Base-by-base conservation (phyloP, 176 grass and related monocot species). In the Puya raimondii region DNA sequence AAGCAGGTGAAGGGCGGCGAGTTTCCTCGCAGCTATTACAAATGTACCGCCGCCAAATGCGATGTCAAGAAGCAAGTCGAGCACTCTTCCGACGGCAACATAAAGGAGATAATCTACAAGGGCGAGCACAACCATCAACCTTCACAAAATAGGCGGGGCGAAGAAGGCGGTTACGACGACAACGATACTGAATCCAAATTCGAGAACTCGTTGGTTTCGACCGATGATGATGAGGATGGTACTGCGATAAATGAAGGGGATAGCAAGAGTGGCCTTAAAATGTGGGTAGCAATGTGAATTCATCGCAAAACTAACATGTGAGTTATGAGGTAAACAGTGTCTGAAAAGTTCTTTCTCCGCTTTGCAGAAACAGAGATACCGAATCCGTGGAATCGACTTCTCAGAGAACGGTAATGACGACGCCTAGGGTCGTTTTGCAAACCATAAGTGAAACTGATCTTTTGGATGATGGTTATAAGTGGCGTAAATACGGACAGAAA, bases 101-200 rank as follows among this genome's bases (percentile, higher is more conserved):
- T 95, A 80, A 90, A 79, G 13, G 87, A 95, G 69, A 90, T 95
- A 74, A 95, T 80, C 49, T 95, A 95, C 82, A 88, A 90, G 85
- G 87, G 79, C n/a, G 78, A 74, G 14, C 91, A 90, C 78, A 90
- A 53, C 63, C 91, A 95, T 48, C 71, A 72, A 33, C 70, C 74
- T 1, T 67, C 17, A 1, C 73, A 78, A 11, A 70, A 48, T 52
- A 52, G 64, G 18, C 58, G 59, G 23, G 64, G 51, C 48, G 26
- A 14, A 20, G 26, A 11, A 1, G 20, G 13, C 14, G 49, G 68
- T 81, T 0, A 70, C 50, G 0, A n/a, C 1, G 70, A 59, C n/a
- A 56, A 70, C 23, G 78, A 88, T 27, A 71, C 71, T 18, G 21
- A 8, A 49, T 11, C 82, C 29, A 72, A 80, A 1, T 23, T 51